Percentiles rank a stretch among this genome's conserved stretches.
These are phyloP conservation scores for Rhynchosporium secalis DNA, from an alignment of 2,329 filamentous ascomycete species.

Conservation along the genomic window DNA sequence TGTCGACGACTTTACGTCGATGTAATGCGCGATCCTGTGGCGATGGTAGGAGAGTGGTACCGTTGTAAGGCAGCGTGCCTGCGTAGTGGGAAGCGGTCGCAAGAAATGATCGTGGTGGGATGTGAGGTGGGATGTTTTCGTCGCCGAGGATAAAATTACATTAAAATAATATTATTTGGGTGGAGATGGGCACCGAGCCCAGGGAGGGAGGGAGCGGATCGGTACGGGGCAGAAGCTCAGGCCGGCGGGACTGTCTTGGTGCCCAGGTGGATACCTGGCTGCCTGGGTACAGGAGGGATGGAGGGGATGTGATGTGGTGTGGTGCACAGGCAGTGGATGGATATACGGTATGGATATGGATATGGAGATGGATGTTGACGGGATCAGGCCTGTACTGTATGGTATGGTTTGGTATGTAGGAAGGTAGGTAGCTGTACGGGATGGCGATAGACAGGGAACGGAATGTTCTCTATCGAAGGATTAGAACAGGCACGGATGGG, in stretches of 20 bases:
- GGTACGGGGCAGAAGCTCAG: background rate
- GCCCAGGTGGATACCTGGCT: background rate
- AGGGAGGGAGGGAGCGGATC: background rate
- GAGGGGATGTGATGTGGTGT: background rate
- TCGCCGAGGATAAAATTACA: slow-evolving; percentile 5
- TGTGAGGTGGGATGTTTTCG: background rate
- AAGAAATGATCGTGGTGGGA: background rate
- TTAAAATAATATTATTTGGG: background rate
- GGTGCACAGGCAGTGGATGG: background rate
- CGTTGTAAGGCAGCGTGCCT: slow-evolving; percentile 9
- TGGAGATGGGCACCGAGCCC: no score
- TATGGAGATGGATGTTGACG: slow-evolving; percentile 4
- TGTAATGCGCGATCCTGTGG: slow-evolving; percentile 21
- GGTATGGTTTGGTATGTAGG: background rate
- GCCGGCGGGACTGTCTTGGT: background rate
- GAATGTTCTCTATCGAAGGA: slow-evolving; percentile 12
- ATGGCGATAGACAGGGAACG: background rate
- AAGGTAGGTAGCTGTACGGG: background rate
- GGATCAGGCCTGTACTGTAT: background rate
- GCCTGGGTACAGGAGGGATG: background rate
- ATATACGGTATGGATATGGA: background rate
- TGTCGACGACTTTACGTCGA: slow-evolving; percentile 12
- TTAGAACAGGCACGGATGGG: background rate
- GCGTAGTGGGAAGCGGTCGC: background rate
- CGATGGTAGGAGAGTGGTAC: slow-evolving; percentile 5